Conservation (phyloP, 495 filamentous ascomycete genomes). For the Amniculicola lignicola region DNA sequence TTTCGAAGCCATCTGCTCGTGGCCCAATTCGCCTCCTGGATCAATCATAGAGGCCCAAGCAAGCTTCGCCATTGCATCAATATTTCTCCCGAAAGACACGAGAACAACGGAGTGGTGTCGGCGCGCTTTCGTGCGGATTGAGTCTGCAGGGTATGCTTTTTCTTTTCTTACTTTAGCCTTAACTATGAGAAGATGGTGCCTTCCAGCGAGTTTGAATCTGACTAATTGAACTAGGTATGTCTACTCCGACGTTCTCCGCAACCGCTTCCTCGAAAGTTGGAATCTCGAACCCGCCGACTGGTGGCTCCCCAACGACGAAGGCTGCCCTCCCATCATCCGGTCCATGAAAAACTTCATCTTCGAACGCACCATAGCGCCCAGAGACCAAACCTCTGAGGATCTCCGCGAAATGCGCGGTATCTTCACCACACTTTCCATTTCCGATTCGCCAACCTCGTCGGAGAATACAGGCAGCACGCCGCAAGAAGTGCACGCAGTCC, state of each 20-base stretch:
- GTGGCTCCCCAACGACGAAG: slow-evolving; percentile 86
- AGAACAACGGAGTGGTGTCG: slow-evolving; percentile 80
- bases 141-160: slow-evolving; percentile 74
- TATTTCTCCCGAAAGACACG: slow-evolving; percentile 72
- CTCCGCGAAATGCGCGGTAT: slow-evolving; percentile 73
- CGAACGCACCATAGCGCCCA: slow-evolving; percentile 59
- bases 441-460: slow-evolving; percentile 21
- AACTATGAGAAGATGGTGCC: neutral
- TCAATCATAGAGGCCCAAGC: slow-evolving; percentile 70
- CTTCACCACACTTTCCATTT: slow-evolving; percentile 47
- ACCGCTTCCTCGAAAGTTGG: slow-evolving; percentile 69
- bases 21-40: slow-evolving; percentile 66
- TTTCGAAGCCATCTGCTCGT: slow-evolving; percentile 72
- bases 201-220: neutral
- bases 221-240: slow-evolving; percentile 62
- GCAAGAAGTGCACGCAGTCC: slow-evolving; percentile 6
- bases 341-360: slow-evolving; percentile 73
- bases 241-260: slow-evolving; percentile 69
- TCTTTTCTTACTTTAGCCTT: neutral
- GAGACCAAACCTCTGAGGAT: slow-evolving; percentile 62
- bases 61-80: slow-evolving; percentile 66
- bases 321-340: slow-evolving; percentile 65
- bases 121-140: slow-evolving; percentile 72
- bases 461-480: slow-evolving; percentile 4
- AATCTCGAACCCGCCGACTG: slow-evolving; percentile 65